Conservation (phyloP, 441 rosid species). For the Gossypium davidsonii region DNA sequence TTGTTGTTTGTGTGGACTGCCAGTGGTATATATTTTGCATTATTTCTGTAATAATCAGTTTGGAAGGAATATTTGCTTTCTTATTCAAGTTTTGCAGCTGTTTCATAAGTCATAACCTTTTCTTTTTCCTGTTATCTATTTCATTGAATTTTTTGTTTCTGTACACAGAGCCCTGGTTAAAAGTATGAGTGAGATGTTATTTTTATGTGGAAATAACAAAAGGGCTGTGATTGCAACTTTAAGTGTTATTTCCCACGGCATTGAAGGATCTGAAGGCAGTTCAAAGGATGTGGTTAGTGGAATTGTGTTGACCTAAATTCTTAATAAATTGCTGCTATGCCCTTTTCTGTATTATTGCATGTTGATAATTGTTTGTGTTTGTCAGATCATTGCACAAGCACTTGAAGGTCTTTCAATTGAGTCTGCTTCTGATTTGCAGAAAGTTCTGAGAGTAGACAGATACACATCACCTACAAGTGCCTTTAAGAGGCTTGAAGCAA, state of each 20-base stretch:
- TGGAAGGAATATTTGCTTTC: neutral
- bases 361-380: slow-evolving; percentile 14
- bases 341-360: neutral
- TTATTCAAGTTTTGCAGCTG: neutral
- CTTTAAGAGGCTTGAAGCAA: slow-evolving; percentile 44
- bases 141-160: neutral
- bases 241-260: slow-evolving; percentile 23
- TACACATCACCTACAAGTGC: slow-evolving; percentile 47
- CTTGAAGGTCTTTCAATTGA: slow-evolving; percentile 66
- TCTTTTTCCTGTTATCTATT: neutral
- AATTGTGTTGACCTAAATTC: slow-evolving; percentile 13
- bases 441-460: slow-evolving; percentile 58
- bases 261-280: slow-evolving; percentile 29
- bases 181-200: slow-evolving; percentile 90
- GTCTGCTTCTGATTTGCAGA: slow-evolving; percentile 77
- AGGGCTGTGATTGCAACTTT: slow-evolving; percentile 66
- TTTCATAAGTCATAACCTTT: neutral
- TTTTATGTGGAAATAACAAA: slow-evolving; percentile 68
- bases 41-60: neutral
- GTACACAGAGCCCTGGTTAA: slow-evolving; percentile 70
- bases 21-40: neutral
- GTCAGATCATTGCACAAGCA: slow-evolving; percentile 47
- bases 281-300: slow-evolving; percentile 51
- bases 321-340: slow-evolving; percentile 1
- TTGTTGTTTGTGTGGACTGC: slow-evolving; percentile 2